Conservation (phyloP, 208 protist species). For the Tritrichomonas musculus region DNA sequence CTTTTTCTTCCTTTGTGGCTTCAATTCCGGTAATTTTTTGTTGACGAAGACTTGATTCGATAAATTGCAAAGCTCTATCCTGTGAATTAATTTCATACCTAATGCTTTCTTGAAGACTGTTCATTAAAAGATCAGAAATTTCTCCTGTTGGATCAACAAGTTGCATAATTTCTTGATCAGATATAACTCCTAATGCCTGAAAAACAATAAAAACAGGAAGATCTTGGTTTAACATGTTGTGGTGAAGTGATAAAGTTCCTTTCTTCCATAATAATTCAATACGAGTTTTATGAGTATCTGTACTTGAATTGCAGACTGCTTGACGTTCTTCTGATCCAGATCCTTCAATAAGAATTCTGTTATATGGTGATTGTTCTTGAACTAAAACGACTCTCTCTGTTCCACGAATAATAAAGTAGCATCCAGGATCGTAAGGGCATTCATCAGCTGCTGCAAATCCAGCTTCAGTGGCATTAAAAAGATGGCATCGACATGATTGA, state of each 20-base stretch:
- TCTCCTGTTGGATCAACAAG: constrained; percentile 76
- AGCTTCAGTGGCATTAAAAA: constrained; percentile 51
- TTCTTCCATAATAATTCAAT: constrained; percentile 68
- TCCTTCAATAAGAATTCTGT: constrained; percentile 90
- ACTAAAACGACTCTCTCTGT: constrained; percentile 85
- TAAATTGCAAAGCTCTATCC: constrained; percentile 50
- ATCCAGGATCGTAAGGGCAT: constrained; percentile 93
- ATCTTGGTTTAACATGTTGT: constrained; percentile 94
- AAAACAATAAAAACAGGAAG: constrained; percentile 63
- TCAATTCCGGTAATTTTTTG: not conserved
- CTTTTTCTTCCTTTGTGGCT: not conserved
- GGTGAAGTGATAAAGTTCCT: constrained; percentile 81
- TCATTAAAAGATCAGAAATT: constrained; percentile 62
- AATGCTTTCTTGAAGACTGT: constrained; percentile 73
- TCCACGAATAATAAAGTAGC: constrained; percentile 99
- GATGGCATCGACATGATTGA: constrained; percentile 77
- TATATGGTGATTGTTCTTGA: constrained; percentile 90
- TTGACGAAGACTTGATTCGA: constrained; percentile 35
- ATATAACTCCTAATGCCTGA: constrained; percentile 82
- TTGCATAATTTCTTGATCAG: constrained; percentile 96
- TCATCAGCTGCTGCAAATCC: constrained; percentile 86
- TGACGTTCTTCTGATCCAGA: constrained; percentile 32
- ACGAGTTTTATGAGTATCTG: constrained; percentile 53
- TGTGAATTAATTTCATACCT: constrained; percentile 46
- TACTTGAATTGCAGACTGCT: constrained; percentile 57